Base-by-base conservation (phyloP, 163 green algal genomes). In the Chlorella variabilis region DNA sequence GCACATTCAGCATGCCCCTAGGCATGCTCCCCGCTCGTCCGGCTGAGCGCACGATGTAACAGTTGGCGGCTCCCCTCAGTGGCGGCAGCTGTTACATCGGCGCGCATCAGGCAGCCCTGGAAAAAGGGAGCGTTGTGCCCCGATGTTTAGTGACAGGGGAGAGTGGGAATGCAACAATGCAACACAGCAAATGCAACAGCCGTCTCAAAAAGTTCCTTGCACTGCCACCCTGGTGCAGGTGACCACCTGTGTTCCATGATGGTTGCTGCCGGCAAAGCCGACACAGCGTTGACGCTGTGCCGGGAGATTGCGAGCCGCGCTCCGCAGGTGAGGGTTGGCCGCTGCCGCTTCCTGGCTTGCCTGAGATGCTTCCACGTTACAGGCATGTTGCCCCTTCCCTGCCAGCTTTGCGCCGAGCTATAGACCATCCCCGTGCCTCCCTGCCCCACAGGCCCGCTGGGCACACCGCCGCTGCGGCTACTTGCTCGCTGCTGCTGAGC, bases 161-260 rank as follows among this genome's bases (percentile, higher is more conserved):
- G 45, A 15, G 11, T 54, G 45, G 45, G 45, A 11, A 54, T 23
- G 45, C 45, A n/a, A 54, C 45, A 54, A 11, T 23, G 45, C 45
- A 54, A 54, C 45, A 54, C 45, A 9, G 6, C 18, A 63, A 15
- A 9, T 38, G 39, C 66, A 34, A 49, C 67, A 75, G 38, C 66
- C 58, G 18, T 9, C 23, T 63, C n/a, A n/a, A n/a, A n/a, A n/a
- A n/a, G n/a, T n/a, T n/a, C n/a, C n/a, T n/a, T n/a, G n/a, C n/a
- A n/a, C n/a, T n/a, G n/a, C n/a, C n/a, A n/a, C n/a, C n/a, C n/a
- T 25, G 33, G 0, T 61, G 61, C 75, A 90, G 86, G 86, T 48
- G 65, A 87, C 18, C 84, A 63, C 6, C 82, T 90, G 49, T 88
- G 83, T 41, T 85, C 82, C 25, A 70, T 93, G 83, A 85, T 94